phyloP scores from a whole-genome alignment of 495 filamentous ascomycete genomes.

The Daldinia caldariorum region DNA sequence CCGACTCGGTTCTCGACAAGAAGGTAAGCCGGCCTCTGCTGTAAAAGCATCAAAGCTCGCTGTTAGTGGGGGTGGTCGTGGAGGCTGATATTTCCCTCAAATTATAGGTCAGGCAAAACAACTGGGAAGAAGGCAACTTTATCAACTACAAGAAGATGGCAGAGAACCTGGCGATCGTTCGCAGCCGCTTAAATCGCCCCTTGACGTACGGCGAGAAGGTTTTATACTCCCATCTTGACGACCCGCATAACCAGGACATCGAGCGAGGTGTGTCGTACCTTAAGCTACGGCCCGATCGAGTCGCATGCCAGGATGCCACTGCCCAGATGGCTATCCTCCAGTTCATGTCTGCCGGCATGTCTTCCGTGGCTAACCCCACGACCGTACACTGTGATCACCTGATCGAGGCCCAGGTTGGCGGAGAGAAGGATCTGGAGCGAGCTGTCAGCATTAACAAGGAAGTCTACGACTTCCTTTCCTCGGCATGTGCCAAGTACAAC shows the following conservation, averaged over 20 bases:
- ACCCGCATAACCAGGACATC: slow-evolving; percentile 94
- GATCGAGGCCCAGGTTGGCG: slow-evolving; percentile 97
- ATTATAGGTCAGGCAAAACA: slow-evolving; percentile 64
- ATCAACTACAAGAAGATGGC: slow-evolving; percentile 91
- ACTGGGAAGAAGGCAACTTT: slow-evolving; percentile 65
- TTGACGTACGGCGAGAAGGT: slow-evolving; percentile 98
- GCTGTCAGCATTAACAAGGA: slow-evolving; percentile 98
- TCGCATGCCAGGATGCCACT: slow-evolving; percentile 99
- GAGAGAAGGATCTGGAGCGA: slow-evolving; percentile 91
- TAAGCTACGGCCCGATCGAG: slow-evolving; percentile 94
- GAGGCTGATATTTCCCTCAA: slow-evolving; percentile 47
- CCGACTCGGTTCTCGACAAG: slow-evolving; percentile 62
- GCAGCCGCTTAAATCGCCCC: slow-evolving; percentile 86
- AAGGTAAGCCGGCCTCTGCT: slow-evolving; percentile 52
- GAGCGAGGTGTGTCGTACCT: slow-evolving; percentile 96
- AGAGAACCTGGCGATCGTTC: slow-evolving; percentile 93
- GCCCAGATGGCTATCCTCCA: slow-evolving; percentile 99
- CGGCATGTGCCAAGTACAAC: slow-evolving; percentile 97
- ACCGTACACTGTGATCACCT: slow-evolving; percentile 99
- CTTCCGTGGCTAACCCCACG: slow-evolving; percentile 90
- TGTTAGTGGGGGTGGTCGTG: slow-evolving; percentile 9
- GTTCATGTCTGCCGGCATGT: slow-evolving; percentile 99
- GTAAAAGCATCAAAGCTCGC: slow-evolving; percentile 15
- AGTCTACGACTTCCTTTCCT: slow-evolving; percentile 97
- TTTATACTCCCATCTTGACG: slow-evolving; percentile 97